Evolutionary conservation across 805 yeast species (phyloP).

Genomic region (Wickerhamomyces xylosicus): DNA sequence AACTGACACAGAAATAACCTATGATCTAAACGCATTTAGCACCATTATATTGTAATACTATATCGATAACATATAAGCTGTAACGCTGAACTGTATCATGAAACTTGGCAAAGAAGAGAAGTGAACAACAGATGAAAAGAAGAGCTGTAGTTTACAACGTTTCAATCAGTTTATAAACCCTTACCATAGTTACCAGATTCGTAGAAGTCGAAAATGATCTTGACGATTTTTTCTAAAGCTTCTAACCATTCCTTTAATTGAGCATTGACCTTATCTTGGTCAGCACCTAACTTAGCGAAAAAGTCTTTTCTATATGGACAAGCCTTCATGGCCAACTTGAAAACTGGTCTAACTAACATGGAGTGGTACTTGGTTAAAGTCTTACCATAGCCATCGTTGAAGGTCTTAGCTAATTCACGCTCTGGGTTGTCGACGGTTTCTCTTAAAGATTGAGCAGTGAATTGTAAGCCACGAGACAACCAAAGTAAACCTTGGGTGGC

Average conservation of each 20-base stretch:
- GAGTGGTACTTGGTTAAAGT: slow-evolving; percentile 77
- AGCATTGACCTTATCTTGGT: slow-evolving; percentile 51
- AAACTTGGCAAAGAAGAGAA: not conserved
- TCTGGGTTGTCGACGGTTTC: slow-evolving; percentile 57
- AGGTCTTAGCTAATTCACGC: slow-evolving; percentile 61
- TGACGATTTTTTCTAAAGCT: slow-evolving; percentile 68
- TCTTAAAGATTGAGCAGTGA: slow-evolving; percentile 85
- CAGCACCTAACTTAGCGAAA: slow-evolving; percentile 71
- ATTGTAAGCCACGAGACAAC: slow-evolving; percentile 78
- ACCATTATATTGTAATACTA: no score
- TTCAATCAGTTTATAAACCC: slow-evolving; percentile 54
- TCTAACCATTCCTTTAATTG: slow-evolving; percentile 67
- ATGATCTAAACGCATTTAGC: no score
- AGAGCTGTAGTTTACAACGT: no score
- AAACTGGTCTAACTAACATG: slow-evolving; percentile 73
- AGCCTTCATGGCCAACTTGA: slow-evolving; percentile 91
- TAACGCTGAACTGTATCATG: no score
- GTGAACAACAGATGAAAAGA: no score
- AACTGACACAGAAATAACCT: no score
- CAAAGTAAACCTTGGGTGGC: slow-evolving; percentile 90
- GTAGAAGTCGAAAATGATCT: slow-evolving; percentile 63
- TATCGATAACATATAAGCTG: not conserved
- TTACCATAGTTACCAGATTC: slow-evolving; percentile 79
- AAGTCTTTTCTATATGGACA: slow-evolving; percentile 87
- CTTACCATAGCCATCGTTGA: slow-evolving; percentile 75